A percentile compares a stretch with the other conserved stretches of the same genome.
These are phyloP conservation scores for Parmales sp. DNA, from an alignment of 108 stramenopile genomes.

Conservation along the genomic window DNA sequence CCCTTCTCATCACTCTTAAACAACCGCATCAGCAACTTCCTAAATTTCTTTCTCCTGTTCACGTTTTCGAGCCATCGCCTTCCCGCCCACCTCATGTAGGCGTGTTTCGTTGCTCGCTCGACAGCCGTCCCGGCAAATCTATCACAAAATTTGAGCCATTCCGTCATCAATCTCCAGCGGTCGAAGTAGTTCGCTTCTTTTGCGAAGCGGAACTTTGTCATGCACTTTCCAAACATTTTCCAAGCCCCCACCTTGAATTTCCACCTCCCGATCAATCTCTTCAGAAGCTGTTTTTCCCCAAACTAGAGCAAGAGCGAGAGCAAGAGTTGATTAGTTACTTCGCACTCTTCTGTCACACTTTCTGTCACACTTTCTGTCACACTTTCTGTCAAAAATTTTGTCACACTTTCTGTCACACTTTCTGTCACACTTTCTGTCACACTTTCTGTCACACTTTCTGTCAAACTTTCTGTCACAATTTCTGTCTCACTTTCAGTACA, in stretches of 20 bases:
- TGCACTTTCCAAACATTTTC: background rate
- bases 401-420: no score
- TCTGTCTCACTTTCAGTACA: background rate
- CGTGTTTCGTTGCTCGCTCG: background rate
- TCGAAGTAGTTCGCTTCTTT: background rate
- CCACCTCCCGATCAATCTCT: background rate
- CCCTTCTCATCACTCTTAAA: background rate
- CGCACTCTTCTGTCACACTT: no score
- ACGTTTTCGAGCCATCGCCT: background rate
- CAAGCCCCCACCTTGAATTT: background rate
- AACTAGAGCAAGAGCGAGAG: no score
- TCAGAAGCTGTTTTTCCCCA: background rate
- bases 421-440: no score
- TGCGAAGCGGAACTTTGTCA: background rate
- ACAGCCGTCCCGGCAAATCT: slow-evolving; percentile 1
- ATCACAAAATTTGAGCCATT: background rate
- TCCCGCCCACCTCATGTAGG: background rate
- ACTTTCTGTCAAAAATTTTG: no score
- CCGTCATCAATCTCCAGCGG: slow-evolving; percentile 3
- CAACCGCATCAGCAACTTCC: background rate
- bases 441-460: no score
- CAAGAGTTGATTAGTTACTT: no score
- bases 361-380: no score
- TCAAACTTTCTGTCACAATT: background rate
- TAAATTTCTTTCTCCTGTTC: background rate